These are phyloP conservation scores for Neurospora pannonica DNA, from an alignment of 495 filamentous ascomycete species.

Conservation along the genomic window DNA sequence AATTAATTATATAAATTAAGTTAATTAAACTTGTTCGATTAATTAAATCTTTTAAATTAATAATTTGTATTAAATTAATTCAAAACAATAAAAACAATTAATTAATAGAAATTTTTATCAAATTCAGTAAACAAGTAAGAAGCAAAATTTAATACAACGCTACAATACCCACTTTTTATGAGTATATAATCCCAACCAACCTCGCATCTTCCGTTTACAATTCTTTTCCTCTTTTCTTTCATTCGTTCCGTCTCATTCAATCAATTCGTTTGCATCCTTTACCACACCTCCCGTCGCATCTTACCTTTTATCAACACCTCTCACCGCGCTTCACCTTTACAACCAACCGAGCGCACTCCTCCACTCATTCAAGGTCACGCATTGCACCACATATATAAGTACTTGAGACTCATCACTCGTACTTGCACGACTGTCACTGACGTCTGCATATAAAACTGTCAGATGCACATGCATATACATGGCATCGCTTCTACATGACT, in stretches of 20 bases:
- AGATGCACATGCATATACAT: neutral
- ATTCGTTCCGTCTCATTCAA: neutral
- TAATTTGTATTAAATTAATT: too few relatives aligned
- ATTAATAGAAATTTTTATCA: too few relatives aligned
- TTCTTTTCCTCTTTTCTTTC: neutral
- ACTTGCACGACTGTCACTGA: neutral
- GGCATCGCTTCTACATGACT: neutral
- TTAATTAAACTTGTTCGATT: too few relatives aligned
- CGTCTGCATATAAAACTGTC: neutral
- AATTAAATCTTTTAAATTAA: too few relatives aligned
- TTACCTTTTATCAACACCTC: neutral
- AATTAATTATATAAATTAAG: too few relatives aligned
- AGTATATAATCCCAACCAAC: neutral
- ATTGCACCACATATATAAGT: neutral
- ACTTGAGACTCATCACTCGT: neutral
- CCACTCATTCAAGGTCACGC: neutral
- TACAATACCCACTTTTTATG: neutral
- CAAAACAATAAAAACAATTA: too few relatives aligned
- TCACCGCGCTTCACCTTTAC: neutral
- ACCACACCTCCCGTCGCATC: neutral
- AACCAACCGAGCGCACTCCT: neutral
- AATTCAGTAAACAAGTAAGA: too few relatives aligned
- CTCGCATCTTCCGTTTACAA: neutral
- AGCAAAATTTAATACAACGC: too few relatives aligned
- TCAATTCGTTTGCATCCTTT: neutral